Base-by-base conservation (phyloP, 2,329 filamentous ascomycete genomes). In the Penicillium frequentans region DNA sequence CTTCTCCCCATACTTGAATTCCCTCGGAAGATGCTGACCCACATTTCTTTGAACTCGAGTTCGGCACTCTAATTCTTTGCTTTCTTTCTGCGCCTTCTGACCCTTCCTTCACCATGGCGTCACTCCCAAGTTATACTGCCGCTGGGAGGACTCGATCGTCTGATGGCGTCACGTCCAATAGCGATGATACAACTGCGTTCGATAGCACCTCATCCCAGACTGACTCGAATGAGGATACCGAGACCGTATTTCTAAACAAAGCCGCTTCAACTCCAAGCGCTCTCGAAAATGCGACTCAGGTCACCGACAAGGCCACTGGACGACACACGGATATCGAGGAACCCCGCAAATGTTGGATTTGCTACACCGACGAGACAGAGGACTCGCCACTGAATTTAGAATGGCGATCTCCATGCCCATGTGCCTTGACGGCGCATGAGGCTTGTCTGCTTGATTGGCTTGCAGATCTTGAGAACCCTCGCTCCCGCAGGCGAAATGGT, bases 341-440 rank as follows among this genome's bases (percentile, higher is more conserved):
- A 29, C 77, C 77, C 5, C 73, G 76, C 57, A 86, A 82, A 70
- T 89, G 86, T 69, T 89, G 86, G 86, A 88, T 89, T 61, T 89
- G 86, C 72, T 87, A 88, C 71, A 82, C 81, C 49, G 86, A 88
- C 58, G 82, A 86, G 64, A 86, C 81, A 7, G 86, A 89, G 67
- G 86, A 89, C 56, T 74, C 73, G 23, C 82, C 83, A 9, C 79
- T 81, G 13, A 83, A 83, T 26, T 81, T 81, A 2, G 81, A 82
- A 64, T 99, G 95, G 93, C 87, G 91, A 45, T 90, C 89, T 54
- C 93, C 95, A 1, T 99, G 95, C 72, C 89, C 89, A 0, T 99
- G 95, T 75, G 92, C 90, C 13, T 82, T 99, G 39, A 90, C 90
- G 55, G 95, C 93, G 1, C 95, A 99, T 72, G 92, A 98, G 73